These are phyloP conservation scores for Penicillium soppii DNA, from an alignment of 495 filamentous ascomycete genomes.

Conservation along the genomic window DNA sequence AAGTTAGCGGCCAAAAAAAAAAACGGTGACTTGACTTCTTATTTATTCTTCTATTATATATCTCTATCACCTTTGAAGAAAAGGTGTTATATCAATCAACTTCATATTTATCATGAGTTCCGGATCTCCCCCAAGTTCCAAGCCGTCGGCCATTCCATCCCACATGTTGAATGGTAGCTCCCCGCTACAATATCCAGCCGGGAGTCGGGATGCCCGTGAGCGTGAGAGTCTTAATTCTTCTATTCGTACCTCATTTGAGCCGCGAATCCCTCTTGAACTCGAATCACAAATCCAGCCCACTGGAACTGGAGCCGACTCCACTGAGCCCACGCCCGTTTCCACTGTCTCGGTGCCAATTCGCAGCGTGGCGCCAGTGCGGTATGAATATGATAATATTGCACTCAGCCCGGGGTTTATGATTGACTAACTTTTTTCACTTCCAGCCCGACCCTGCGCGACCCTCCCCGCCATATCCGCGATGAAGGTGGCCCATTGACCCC, in stretches of 20 bases:
- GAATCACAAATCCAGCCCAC: conserved; percentile 15
- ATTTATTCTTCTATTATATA: background rate
- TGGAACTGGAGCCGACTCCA: conserved; percentile 14
- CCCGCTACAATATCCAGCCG: conserved; percentile 34
- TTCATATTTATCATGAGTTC: conserved; percentile 34
- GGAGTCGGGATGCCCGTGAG: conserved; percentile 44
- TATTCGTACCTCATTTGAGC: conserved; percentile 48
- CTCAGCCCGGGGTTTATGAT: background rate
- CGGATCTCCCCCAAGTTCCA: conserved; percentile 38
- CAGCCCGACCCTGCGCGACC: conserved; percentile 53
- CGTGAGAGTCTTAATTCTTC: conserved; percentile 53
- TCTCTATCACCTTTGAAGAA: background rate
- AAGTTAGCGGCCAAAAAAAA: conserved; percentile 7
- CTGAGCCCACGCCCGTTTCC: conserved; percentile 22
- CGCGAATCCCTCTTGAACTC: conserved; percentile 43
- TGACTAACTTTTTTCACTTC: conserved; percentile 10
- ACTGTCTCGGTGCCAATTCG: conserved; percentile 14
- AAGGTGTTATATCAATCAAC: background rate
- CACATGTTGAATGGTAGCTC: conserved; percentile 50
- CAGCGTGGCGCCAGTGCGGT: conserved; percentile 30
- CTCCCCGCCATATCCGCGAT: conserved; percentile 73
- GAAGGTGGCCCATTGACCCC: conserved; percentile 53
- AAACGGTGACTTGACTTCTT: background rate
- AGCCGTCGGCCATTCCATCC: conserved; percentile 49
- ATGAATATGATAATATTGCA: conserved; percentile 4